These are phyloP conservation scores for Phlyctochytrium bullatum DNA, from an alignment of 192 early-diverging fungal species.

Conservation along the genomic window DNA sequence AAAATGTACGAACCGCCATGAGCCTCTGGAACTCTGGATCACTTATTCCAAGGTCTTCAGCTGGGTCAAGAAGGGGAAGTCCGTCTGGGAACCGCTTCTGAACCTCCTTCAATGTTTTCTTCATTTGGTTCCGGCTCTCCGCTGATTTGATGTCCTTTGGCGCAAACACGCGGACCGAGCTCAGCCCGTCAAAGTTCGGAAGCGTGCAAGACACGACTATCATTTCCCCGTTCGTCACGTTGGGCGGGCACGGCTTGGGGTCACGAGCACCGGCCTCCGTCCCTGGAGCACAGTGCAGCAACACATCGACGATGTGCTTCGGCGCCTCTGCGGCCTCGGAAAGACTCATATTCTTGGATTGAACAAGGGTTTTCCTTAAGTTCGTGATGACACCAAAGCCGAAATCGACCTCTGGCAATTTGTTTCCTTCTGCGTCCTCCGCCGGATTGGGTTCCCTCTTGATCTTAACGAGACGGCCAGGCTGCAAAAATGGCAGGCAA, in stretches of 20 bases:
- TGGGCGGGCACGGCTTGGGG: constrained; percentile 51
- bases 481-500: constrained; percentile 79
- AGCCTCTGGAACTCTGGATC: constrained; percentile 76
- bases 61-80: constrained; percentile 84
- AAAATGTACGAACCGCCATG: constrained; percentile 44
- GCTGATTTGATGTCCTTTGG: constrained; percentile 65
- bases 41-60: constrained; percentile 83
- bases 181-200: constrained; percentile 68
- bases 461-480: constrained; percentile 74
- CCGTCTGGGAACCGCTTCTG: constrained; percentile 68
- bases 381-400: constrained; percentile 90
- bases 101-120: constrained; percentile 69
- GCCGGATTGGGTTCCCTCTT: constrained; percentile 15
- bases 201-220: constrained; percentile 78
- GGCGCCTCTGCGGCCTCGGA: constrained; percentile 36
- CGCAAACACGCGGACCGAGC: constrained; percentile 70
- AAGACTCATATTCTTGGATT: constrained; percentile 28
- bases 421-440: constrained; percentile 25
- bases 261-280: constrained; percentile 51
- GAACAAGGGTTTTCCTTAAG: constrained; percentile 58
- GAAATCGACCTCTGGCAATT: constrained; percentile 61
- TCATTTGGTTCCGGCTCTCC: constrained; percentile 56
- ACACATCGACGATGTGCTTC: constrained; percentile 79
- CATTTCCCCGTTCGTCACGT: constrained; percentile 57
- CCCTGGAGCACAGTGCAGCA: constrained; percentile 73